phyloP scores from a whole-genome alignment of 2,329 filamentous ascomycete genomes.

The Fusarium ambrosium region DNA sequence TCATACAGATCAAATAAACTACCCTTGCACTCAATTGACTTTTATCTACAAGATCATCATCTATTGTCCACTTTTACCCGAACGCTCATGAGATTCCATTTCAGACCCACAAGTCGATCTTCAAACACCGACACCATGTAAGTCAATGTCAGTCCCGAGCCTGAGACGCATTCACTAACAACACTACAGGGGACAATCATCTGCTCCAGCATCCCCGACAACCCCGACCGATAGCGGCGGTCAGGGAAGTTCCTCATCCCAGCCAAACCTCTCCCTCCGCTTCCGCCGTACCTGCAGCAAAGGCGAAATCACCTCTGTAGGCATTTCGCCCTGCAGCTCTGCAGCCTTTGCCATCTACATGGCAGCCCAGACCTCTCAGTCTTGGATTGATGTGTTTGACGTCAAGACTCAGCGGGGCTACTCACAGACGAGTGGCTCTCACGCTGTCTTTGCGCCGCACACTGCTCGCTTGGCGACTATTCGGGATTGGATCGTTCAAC shows the following conservation, averaged over 20 bases:
- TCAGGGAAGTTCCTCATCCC: background rate
- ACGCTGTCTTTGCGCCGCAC: constrained; percentile 48
- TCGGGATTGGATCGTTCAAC: constrained; percentile 49
- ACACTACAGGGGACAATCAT: constrained; percentile 33
- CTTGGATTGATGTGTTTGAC: constrained; percentile 56
- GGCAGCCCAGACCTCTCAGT: constrained; percentile 47
- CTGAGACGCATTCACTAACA: constrained; percentile 14
- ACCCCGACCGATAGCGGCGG: background rate
- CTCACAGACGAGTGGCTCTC: constrained; percentile 50
- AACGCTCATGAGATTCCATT: background rate
- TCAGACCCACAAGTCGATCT: background rate
- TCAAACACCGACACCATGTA: constrained; percentile 30
- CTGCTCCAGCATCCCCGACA: background rate
- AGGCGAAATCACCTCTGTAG: constrained; percentile 51
- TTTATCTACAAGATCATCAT: background rate
- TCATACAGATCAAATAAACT: background rate
- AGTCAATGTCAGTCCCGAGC: constrained; percentile 7
- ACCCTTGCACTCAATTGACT: background rate
- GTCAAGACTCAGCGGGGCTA: constrained; percentile 43
- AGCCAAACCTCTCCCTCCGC: constrained; percentile 45
- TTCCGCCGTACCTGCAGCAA: constrained; percentile 47
- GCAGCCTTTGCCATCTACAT: constrained; percentile 50
- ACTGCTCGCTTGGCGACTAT: constrained; percentile 48
- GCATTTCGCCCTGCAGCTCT: constrained; percentile 45
- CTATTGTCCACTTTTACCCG: background rate